These are phyloP conservation scores for Torrubiella hemipterigena DNA, from an alignment of 2,329 filamentous ascomycete genomes.

Conservation along the genomic window DNA sequence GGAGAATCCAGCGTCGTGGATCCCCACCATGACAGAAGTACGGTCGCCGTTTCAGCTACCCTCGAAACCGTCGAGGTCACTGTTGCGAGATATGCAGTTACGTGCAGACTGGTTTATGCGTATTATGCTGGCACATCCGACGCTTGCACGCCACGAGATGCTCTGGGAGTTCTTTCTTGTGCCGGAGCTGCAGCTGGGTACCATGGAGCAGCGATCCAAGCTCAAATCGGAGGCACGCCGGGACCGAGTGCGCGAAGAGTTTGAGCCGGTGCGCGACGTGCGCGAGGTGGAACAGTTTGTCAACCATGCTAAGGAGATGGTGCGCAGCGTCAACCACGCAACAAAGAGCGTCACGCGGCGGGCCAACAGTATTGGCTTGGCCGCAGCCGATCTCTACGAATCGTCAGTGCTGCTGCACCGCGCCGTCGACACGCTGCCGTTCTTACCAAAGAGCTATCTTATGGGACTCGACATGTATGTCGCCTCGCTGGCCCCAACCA, in stretches of 20 bases:
- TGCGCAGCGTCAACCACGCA: slow-evolving; percentile 72
- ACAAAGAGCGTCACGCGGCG: slow-evolving; percentile 73
- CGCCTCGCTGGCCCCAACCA: slow-evolving; percentile 49
- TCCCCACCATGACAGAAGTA: slow-evolving; percentile 65
- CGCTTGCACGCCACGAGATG: slow-evolving; percentile 92
- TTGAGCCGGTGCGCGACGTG: slow-evolving; percentile 70
- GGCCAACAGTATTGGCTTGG: slow-evolving; percentile 60
- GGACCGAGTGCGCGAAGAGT: slow-evolving; percentile 83
- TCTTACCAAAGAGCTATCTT: slow-evolving; percentile 57
- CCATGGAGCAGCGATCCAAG: slow-evolving; percentile 79
- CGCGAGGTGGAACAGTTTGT: slow-evolving; percentile 89
- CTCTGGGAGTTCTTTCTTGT: slow-evolving; percentile 98
- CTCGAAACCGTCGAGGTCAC: slow-evolving; percentile 76
- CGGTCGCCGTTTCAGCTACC: slow-evolving; percentile 88
- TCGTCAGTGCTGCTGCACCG: slow-evolving; percentile 44
- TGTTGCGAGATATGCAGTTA: slow-evolving; percentile 78
- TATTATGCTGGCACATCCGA: slow-evolving; percentile 76
- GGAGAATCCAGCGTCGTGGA: slow-evolving; percentile 92
- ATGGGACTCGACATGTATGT: slow-evolving; percentile 64
- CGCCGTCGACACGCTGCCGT: slow-evolving; percentile 43
- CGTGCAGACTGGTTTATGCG: slow-evolving; percentile 80
- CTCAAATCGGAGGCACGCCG: slow-evolving; percentile 73
- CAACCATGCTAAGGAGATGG: slow-evolving; percentile 78
- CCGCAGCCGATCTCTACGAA: slow-evolving; percentile 47
- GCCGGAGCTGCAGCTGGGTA: slow-evolving; percentile 78